phyloP scores from a whole-genome alignment of 2,329 filamentous ascomycete species.

The Fusarium caatingaense region DNA sequence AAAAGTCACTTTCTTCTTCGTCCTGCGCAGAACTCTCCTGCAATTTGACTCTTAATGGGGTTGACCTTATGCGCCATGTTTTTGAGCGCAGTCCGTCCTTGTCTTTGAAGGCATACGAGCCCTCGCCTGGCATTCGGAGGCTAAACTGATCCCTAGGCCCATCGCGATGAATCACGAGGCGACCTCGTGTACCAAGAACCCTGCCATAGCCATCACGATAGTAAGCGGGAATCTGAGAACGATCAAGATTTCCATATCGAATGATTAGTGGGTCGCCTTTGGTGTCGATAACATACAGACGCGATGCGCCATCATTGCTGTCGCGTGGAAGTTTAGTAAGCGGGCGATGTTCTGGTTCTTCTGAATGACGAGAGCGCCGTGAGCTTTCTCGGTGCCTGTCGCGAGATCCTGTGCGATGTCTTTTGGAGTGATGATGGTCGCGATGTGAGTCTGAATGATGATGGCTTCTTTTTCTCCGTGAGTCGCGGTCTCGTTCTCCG shows the following conservation, averaged over 20 bases:
- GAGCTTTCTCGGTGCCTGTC: slow-evolving; percentile 24
- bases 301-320: slow-evolving; percentile 31
- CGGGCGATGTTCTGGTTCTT: slow-evolving; percentile 16
- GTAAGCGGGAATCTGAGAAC: slow-evolving; percentile 78
- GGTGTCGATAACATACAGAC: slow-evolving; percentile 72
- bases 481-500: slow-evolving; percentile 38
- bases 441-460: slow-evolving; percentile 32
- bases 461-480: slow-evolving; percentile 37
- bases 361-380: slow-evolving; percentile 6
- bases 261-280: slow-evolving; percentile 82
- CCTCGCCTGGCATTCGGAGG: slow-evolving; percentile 59
- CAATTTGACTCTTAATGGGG: slow-evolving; percentile 55
- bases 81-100: slow-evolving; percentile 62
- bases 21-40: slow-evolving; percentile 40
- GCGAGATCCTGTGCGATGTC: slow-evolving; percentile 29
- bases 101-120: slow-evolving; percentile 48
- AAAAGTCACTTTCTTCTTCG: slow-evolving; percentile 58
- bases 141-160: slow-evolving; percentile 67
- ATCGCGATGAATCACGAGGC: slow-evolving; percentile 74
- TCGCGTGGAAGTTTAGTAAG: slow-evolving; percentile 11
- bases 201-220: slow-evolving; percentile 74
- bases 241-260: slow-evolving; percentile 78
- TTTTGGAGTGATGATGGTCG: slow-evolving; percentile 33
- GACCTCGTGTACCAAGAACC: slow-evolving; percentile 73
- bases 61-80: slow-evolving; percentile 52